Percentiles rank a stretch among this genome's conserved stretches.
These are phyloP conservation scores for Scleroderma bovista DNA, from an alignment of 768 basidiomycete species.

Conservation along the genomic window DNA sequence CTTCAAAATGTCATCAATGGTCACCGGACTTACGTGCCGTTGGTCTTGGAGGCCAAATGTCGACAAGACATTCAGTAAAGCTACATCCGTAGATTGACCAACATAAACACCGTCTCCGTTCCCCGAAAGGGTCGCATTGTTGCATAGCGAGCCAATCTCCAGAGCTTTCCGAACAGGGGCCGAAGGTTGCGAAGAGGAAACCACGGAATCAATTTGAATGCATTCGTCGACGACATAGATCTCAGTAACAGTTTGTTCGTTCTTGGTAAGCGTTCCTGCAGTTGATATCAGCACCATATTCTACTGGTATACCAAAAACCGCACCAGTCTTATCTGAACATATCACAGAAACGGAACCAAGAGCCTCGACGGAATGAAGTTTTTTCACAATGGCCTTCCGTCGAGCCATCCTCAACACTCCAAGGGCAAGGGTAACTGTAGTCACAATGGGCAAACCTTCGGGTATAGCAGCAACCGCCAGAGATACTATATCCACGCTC, in stretches of 20 bases:
- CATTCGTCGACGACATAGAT: constrained; percentile 84
- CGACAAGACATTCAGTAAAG: constrained; percentile 74
- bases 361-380: constrained; percentile 87
- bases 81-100: constrained; percentile 93
- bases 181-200: constrained; percentile 44
- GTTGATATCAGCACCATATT: background rate
- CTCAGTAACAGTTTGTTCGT: constrained; percentile 92
- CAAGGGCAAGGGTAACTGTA: constrained; percentile 92
- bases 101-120: constrained; percentile 70
- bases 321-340: constrained; percentile 95
- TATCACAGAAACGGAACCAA: constrained; percentile 95
- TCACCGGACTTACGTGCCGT: constrained; percentile 48
- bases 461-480: constrained; percentile 97
- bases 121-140: constrained; percentile 64
- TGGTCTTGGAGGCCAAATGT: constrained; percentile 64
- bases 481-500: constrained; percentile 59
- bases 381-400: constrained; percentile 97
- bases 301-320: background rate
- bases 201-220: constrained; percentile 49
- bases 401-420: constrained; percentile 90
- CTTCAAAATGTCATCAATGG: background rate
- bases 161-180: constrained; percentile 70
- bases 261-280: constrained; percentile 84
- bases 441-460: constrained; percentile 97
- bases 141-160: constrained; percentile 84